Percentiles rank a stretch among this genome's conserved stretches.
These are phyloP conservation scores for Fusarium ramigenum DNA, from an alignment of 2,329 filamentous ascomycete species.

Conservation along the genomic window DNA sequence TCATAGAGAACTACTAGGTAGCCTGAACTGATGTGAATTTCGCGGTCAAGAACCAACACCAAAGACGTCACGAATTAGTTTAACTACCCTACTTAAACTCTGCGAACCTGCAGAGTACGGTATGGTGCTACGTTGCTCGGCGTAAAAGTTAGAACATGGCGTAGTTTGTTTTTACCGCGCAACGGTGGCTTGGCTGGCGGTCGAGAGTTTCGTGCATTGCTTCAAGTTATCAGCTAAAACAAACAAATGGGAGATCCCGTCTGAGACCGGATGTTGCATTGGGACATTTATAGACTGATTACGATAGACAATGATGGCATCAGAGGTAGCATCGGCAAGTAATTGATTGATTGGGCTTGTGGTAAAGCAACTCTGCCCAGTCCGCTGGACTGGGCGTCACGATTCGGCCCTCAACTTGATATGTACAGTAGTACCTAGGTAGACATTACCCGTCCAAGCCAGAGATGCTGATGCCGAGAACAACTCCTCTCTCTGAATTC, in stretches of 20 bases:
- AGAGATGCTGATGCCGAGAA: neutral
- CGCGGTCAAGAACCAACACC: slow-evolving; percentile 19
- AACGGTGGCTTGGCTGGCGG: slow-evolving; percentile 26
- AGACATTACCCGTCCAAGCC: neutral
- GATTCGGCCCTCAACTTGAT: slow-evolving; percentile 10
- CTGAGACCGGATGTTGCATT: neutral
- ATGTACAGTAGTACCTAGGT: no score
- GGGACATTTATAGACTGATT: neutral
- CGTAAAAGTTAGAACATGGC: neutral
- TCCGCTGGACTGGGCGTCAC: neutral
- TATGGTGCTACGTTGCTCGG: neutral
- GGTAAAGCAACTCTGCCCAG: neutral
- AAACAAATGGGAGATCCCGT: slow-evolving; percentile 10
- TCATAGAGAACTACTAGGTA: neutral
- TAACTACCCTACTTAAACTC: neutral
- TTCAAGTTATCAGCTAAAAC: neutral
- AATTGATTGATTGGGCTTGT: neutral
- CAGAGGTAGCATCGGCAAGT: neutral
- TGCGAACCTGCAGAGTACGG: neutral
- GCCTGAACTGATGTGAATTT: slow-evolving; percentile 6
- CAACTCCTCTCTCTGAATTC: neutral
- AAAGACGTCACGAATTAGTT: slow-evolving; percentile 22
- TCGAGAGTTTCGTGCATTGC: slow-evolving; percentile 20
- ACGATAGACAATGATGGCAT: slow-evolving; percentile 10
- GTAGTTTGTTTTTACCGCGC: neutral